A percentile compares a stretch with the other conserved stretches of the same genome.
phyloP scores from a whole-genome alignment of 208 protist genomes.

The Hexamita inflata region DNA sequence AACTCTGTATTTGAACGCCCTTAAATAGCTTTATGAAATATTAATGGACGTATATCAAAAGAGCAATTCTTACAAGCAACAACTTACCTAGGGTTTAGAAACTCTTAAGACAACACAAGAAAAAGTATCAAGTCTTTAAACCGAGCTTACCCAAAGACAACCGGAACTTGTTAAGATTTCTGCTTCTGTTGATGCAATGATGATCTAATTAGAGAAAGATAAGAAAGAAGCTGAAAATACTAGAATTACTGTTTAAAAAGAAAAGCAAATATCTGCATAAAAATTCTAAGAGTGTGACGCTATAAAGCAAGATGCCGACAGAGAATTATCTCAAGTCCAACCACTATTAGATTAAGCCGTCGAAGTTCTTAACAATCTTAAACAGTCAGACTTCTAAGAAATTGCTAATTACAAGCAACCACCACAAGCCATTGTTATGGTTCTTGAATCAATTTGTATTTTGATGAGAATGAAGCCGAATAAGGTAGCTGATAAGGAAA shows the following conservation, averaged over 20 bases:
- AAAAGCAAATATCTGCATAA: conserved; percentile 66
- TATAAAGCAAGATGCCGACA: conserved; percentile 70
- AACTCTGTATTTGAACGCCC: conserved; percentile 87
- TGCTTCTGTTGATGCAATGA: conserved; percentile 63
- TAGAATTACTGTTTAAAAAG: conserved; percentile 47
- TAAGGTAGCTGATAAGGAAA: conserved; percentile 64
- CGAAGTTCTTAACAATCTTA: conserved; percentile 70
- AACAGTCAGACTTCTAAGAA: conserved; percentile 80
- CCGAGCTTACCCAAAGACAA: conserved; percentile 72
- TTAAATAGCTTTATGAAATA: conserved; percentile 66
- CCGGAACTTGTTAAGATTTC: conserved; percentile 74
- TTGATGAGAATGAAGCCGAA: conserved; percentile 69
- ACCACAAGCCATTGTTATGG: conserved; percentile 67
- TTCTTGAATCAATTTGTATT: conserved; percentile 67
- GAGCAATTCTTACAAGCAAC: conserved; percentile 58
- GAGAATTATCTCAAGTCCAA: conserved; percentile 78
- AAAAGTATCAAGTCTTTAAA: conserved; percentile 70
- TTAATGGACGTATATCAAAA: conserved; percentile 61
- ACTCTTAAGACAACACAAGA: conserved; percentile 74
- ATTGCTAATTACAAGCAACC: conserved; percentile 70
- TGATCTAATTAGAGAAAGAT: conserved; percentile 72
- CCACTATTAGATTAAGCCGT: conserved; percentile 68
- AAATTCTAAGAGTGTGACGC: conserved; percentile 41
- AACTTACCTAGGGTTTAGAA: conserved; percentile 72
- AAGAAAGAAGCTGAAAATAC: conserved; percentile 57